Base-by-base conservation (phyloP, 805 yeast genomes). In the Candida gorgasii region DNA sequence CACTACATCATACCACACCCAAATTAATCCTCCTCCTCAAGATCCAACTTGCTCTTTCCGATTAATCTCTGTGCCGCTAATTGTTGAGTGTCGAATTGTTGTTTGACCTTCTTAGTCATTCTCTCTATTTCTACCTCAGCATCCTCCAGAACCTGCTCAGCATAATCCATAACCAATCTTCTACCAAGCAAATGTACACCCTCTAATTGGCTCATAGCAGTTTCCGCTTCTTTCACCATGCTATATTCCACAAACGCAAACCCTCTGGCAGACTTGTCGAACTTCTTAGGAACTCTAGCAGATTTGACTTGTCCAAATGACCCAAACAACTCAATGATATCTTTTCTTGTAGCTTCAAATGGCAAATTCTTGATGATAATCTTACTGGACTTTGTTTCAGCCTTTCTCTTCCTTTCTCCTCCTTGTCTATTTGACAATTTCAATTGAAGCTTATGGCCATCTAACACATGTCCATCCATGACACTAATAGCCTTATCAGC, bases 111-210 rank as follows among this genome's bases (percentile, higher is more conserved):
- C 52, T 75, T 76, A 9, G 96, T 90, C 96, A 93, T 86, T 61
- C 83, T 80, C 28, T 82, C 89, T 51, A 92, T 89, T 63, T 90
- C 96, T 39, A 79, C 92, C 63, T 93, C 97, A 11, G 88, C 96
- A 61, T 87, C 80, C 31, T 73, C 84, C 23, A 90, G 78, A 40
- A 84, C 96, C 47, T 77, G 79, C 57, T 88, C 84, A 12, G 98
- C 99, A 57, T 78, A 90, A 60, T 92, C 95, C 83, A 93, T 82
- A 9, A 92, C 96, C 51, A 93, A 73, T 51, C 97, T 78, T 69
- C 99, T 85, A 24, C 99, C 99, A 39, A 93, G 76, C 67, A 93
- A 84, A 76, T 93, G 99, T 2, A 95, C 97, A 47, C 99, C 99
- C 60, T 84, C 86, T 50, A 93, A 76, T 60, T 90, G 92, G 54